Evolutionary conservation across 1,284 basidiomycete genomes (phyloP), one percentile per base, ranked within the genome.

Genomic region (Porodaedalea pini): DNA sequence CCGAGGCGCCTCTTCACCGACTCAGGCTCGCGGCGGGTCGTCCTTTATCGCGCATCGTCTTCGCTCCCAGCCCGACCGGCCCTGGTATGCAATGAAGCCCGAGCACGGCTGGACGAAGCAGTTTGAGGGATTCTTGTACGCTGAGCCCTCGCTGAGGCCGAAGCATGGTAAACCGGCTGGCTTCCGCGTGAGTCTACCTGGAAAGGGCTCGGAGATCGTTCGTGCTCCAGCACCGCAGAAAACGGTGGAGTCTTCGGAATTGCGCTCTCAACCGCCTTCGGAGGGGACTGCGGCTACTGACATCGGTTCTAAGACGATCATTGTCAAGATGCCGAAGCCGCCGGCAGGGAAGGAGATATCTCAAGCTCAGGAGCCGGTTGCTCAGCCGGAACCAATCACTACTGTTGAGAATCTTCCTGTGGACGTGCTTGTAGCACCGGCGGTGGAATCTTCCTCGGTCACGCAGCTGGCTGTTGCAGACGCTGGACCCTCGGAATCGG

Each of bases 71-170:
- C 21, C 51, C 41, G 77, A 77, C 19, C 80, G 84, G 43, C 73
- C 79, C 39, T 88, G 87, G 82, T 89, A 77, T 65, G 71, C 78
- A 3, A 82, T 82, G 80, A 89, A 87, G 68, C 88, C 88, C 5
- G 88, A 91, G 67, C 78, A 78, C 41, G 78, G 83, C 63, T 91
- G 86, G 86, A 90, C 88, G 3, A 89, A 89, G 64, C 86, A 89
- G 58, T 81, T 84, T 61, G 88, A 90, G 65, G 77, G 75, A 1
- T 87, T 82, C 68, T 79, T 91, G 23, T 85, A 84, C 71, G 76
- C 78, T 52, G 86, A 90, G 52, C 66, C 75, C 19, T 68, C 78
- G 23, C 70, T 81, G 19, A 85, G 83, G 66, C 76, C 81, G 19
- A 80, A 81, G 31, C 71, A 71, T 13, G 81, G 83, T 32, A 78